Conservation (phyloP, 345 rosid species). For the Melaleuca quinquenervia region DNA sequence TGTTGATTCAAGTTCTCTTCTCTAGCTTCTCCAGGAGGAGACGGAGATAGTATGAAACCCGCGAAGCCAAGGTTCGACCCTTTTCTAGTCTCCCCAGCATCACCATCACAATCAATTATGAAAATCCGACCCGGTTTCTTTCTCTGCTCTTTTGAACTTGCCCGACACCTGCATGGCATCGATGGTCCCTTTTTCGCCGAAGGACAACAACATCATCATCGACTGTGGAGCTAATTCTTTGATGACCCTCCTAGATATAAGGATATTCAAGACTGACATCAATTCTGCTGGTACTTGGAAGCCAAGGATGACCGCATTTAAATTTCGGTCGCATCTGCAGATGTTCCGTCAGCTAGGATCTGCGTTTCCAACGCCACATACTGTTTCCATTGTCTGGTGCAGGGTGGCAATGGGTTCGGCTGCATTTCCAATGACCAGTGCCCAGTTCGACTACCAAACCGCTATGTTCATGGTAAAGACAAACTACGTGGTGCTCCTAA, state of each 20-base stretch:
- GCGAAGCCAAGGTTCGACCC: background rate
- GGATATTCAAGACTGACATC: slow-evolving; percentile 2
- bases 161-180: background rate
- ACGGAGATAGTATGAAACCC: background rate
- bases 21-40: background rate
- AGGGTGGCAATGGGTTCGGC: slow-evolving; percentile 3
- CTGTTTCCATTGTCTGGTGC: background rate
- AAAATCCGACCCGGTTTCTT: background rate
- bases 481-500: background rate
- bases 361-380: background rate
- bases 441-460: background rate
- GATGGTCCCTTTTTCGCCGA: background rate
- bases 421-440: background rate
- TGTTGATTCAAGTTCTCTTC: background rate
- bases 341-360: slow-evolving; percentile 1
- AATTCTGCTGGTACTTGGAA: background rate
- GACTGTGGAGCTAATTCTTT: slow-evolving; percentile 1
- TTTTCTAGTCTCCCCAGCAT: background rate
- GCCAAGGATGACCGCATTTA: background rate
- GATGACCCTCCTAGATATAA: slow-evolving; percentile 1
- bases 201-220: background rate
- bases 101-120: background rate
- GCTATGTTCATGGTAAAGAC: background rate
- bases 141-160: background rate
- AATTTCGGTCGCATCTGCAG: background rate